A percentile compares a stretch with the other conserved stretches of the same genome.
Conservation (phyloP, 208 protist genomes). For the Jaenimonas drosophilae region DNA sequence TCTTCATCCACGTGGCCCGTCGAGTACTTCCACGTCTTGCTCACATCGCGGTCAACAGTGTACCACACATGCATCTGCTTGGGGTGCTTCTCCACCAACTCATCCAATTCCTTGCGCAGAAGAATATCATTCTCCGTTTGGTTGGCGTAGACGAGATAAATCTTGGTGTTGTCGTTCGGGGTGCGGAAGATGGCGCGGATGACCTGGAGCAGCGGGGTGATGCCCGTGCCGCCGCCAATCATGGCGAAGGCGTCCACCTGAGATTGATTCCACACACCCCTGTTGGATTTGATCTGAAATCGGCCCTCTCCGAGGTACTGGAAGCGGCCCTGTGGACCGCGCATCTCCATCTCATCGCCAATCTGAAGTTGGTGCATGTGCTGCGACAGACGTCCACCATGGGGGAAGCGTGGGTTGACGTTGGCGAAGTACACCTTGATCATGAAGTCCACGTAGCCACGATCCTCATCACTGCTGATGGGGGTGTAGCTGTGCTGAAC, state of each 20-base stretch:
- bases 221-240: slow-evolving; percentile 81
- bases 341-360: slow-evolving; percentile 76
- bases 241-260: slow-evolving; percentile 47
- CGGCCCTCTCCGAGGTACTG: slow-evolving; percentile 60
- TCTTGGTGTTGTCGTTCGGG: slow-evolving; percentile 60
- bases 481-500: slow-evolving; percentile 89
- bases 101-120: slow-evolving; percentile 79
- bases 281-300: slow-evolving; percentile 1
- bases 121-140: slow-evolving; percentile 88
- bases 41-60: slow-evolving; percentile 39
- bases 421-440: slow-evolving; percentile 90
- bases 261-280: slow-evolving; percentile 5
- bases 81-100: slow-evolving; percentile 21
- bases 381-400: slow-evolving; percentile 85
- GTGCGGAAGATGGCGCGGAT: slow-evolving; percentile 74
- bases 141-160: slow-evolving; percentile 86
- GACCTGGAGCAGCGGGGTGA: slow-evolving; percentile 91
- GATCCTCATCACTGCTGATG: slow-evolving; percentile 76
- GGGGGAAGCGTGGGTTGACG: slow-evolving; percentile 74
- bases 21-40: slow-evolving; percentile 57
- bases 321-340: slow-evolving; percentile 85
- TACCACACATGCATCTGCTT: slow-evolving; percentile 66
- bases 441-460: slow-evolving; percentile 89
- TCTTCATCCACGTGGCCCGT: slow-evolving; percentile 54
- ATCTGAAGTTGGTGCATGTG: slow-evolving; percentile 76